Base-by-base conservation (phyloP, 345 rosid genomes). In the Sisymbrium altissimum region DNA sequence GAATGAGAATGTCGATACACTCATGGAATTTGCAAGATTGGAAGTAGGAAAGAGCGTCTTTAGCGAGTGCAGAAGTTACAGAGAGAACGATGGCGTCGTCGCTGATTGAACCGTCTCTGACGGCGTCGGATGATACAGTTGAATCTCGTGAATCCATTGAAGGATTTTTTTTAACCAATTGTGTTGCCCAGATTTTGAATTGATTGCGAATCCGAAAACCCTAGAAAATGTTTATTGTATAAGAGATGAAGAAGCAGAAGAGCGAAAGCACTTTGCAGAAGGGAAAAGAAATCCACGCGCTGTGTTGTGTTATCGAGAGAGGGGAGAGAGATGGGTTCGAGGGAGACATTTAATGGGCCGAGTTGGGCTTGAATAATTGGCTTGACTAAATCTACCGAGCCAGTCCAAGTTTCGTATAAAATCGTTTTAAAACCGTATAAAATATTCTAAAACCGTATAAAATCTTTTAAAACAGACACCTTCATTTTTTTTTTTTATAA, bases 21-120 rank as follows among this genome's bases (percentile, higher is more conserved):
- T 96, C 99, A 10, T 64, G 50, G 75, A 83, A 90, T 68, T 89
- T 86, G 35, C 84, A 76, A 45, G 97, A 92, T 76, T 90, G 91
- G 76, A 86, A 96, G 80, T 72, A 80, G 35, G 84, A 74, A 18
- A 85, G 80, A 23, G 99, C 98, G 65, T 85, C 90, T 73, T 87
- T 90, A 48, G 94, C 97, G 23, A 92, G 89, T 18, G 90, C 81
- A 8, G 86, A 76, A 23, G 84, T 67, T 14, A 74, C 78, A 49
- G 88, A 80, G 21, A 79, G 80, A 6, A 71, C 80, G 25, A 73
- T 78, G 11, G 70, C 83, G 23, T 83, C 88, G 11, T 86, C 95
- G 64, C 63, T 63, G 72, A 64, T 18, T 63, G 64, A 54, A 30
- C 68, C 68, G 53, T 72, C 81, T 64, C 73, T 65, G 48, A 64